Base-by-base conservation (phyloP, 495 filamentous ascomycete genomes). In the Daldinia caldariorum region DNA sequence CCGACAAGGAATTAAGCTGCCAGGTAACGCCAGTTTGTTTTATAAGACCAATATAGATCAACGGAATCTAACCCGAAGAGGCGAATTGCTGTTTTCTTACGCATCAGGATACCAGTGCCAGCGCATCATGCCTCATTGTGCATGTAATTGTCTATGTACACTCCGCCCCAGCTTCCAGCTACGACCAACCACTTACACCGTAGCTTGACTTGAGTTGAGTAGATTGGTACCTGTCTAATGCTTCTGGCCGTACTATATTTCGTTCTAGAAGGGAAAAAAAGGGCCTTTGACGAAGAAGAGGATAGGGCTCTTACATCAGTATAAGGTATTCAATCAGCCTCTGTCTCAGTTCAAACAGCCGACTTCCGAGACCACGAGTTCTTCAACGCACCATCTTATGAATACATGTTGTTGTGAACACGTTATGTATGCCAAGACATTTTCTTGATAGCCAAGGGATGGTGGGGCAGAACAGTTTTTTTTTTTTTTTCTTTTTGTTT, bases 61-160 rank as follows among this genome's bases (percentile, higher is more conserved):
- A 64, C 70, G 61, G 70, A 62, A 58, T 61, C 65, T 72, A 72
- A 69, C 70, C 70, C 43, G 38, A 71, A 73, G 35, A 53, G 63
- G 67, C 55, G 62, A 69, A 63, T 71, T 59, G 58, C 63, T 60
- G 53, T 73, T 65, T 72, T 74, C 64, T 68, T 32, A 67, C 69
- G 47, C 72, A 71, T 69, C 63, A 61, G 45, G 67, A 66, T 55
- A 60, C 58, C 50, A 51, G 39, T 68, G 67, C 72, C 65, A 71
- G 50, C 69, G 54, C 67, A 70, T 71, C 66, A 73, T 73, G 71
- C 67, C 51, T 70, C 51, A 59, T 53, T 60, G 71, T 70, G 61
- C 67, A 63, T 60, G 49, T 61, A 73, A 35, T 35, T 35, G 34
- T 35, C 2, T 35, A 35, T 66, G 57, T 70, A 63, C 69, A 37